Base-by-base conservation (phyloP, 306 rosid species). In the Acacia melanoxylon region DNA sequence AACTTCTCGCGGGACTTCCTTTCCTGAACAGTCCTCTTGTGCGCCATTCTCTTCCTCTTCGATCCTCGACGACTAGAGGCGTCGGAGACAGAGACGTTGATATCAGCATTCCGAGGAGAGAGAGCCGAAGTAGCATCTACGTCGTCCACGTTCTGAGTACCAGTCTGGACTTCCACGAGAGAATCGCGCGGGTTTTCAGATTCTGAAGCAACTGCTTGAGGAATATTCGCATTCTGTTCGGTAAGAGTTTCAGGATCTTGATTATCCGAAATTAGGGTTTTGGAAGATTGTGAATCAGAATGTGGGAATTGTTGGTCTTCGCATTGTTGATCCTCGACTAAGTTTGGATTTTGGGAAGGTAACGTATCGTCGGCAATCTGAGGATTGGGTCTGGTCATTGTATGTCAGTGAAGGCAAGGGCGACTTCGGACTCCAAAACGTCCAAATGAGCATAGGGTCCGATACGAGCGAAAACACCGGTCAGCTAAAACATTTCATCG, bases 1-100 rank as follows among this genome's bases (percentile, higher is more conserved):
- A 89, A 81, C 73, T 90, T 95, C 89, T 87, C 88, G 58, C 81
- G 80, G 7, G 69, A 77, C 83, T 85, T 88, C 77, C 73, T 88
- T 75, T 77, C 86, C 54, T 78, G 80, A 13, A 86, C 90, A 16
- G 62, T 78, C 33, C 87, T 85, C 80, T 80, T 90, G 6, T 48
- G 14, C 6, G 71, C 78, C 5, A 12, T 1, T 41, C 83, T 87
- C 83, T 70, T 86, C 78, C 87, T 77, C 86, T 89, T 91, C 5
- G 74, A 48, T 3, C 78, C 77, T 37, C 89, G 94, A 52, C 93
- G 92, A 37, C 22, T 37, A 67, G 66, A 19, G 49, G 80, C 31
- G 15, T 70, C 7, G 40, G 71, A 33, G 72, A n/a, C 27, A 16
- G n/a, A 44, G 24, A 75, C 82, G 20, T 58, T 35, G 17, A 71